These are phyloP conservation scores for Cryphonectria parasitica DNA, from an alignment of 2,329 filamentous ascomycete species.

Conservation along the genomic window DNA sequence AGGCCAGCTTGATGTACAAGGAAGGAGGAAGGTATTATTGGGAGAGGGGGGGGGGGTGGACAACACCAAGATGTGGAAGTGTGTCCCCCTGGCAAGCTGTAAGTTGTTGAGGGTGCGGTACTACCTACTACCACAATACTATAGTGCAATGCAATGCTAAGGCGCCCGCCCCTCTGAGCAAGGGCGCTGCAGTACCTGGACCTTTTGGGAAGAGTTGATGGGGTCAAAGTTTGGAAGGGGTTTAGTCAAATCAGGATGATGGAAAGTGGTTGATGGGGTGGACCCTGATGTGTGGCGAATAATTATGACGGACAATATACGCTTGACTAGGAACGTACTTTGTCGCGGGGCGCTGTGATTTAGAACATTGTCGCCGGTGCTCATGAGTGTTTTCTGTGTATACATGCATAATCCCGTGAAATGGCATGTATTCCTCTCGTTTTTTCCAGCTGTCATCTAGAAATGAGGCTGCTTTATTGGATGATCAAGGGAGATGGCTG, in stretches of 20 bases:
- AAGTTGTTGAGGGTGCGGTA: not conserved
- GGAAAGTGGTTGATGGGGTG: not conserved
- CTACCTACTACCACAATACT: not conserved
- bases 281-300: not conserved
- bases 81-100: not conserved
- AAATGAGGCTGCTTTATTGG: too few species aligned
- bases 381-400: not conserved
- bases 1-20: not conserved
- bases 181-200: not conserved
- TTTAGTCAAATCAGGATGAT: not conserved
- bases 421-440: too few species aligned
- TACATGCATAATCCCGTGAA: too few species aligned
- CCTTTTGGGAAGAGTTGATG: not conserved
- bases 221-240: not conserved
- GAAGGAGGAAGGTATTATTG: not conserved
- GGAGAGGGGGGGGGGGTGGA: too few species aligned
- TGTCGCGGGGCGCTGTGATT: not conserved
- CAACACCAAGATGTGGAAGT: too few species aligned
- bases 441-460: too few species aligned
- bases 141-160: not conserved
- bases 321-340: not conserved
- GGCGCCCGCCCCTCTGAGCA: too few species aligned
- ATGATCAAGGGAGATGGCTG: too few species aligned
- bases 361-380: not conserved
- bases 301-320: not conserved